Evolutionary conservation across 2,329 filamentous ascomycete species (phyloP).

Genomic region (Zopfia rhizophila): DNA sequence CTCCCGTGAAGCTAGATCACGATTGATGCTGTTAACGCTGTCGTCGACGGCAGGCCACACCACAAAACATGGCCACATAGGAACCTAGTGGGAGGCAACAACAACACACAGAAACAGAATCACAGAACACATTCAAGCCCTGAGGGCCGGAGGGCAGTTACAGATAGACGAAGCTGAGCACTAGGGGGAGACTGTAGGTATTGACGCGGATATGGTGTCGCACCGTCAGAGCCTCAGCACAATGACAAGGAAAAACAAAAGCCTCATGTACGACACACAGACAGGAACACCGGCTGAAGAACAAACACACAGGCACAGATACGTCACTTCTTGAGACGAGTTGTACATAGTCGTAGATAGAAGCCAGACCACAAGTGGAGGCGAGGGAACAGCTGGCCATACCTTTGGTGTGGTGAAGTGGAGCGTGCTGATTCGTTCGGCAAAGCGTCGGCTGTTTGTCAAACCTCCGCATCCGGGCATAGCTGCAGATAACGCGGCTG

Average conservation of each 20-base stretch:
- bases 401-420: too few relatives aligned
- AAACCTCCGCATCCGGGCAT: conserved; percentile 3
- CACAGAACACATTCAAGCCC: too few relatives aligned
- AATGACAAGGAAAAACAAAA: conserved; percentile 6
- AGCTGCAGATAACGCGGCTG: conserved; percentile 9
- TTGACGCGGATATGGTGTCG: conserved; percentile 12
- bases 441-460: too few relatives aligned
- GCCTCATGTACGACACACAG: too few relatives aligned
- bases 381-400: conserved; percentile 18
- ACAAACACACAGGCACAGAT: conserved; percentile 17
- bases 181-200: too few relatives aligned
- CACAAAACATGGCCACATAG: conserved; percentile 25
- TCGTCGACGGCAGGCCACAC: conserved; percentile 18
- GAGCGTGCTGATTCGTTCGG: too few relatives aligned
- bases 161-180: too few relatives aligned
- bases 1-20: conserved; percentile 17
- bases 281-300: too few relatives aligned
- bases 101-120: too few relatives aligned
- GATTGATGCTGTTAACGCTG: conserved; percentile 18
- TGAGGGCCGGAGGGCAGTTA: too few relatives aligned
- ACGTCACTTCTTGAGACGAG: conserved; percentile 23
- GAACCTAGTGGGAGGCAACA: conserved; percentile 22
- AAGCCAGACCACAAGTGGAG: conserved; percentile 15
- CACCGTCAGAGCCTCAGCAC: conserved; percentile 15
- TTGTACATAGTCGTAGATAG: conserved; percentile 22